Conservation (phyloP, 164 flowering plant species). For the Sextonia rubra region DNA sequence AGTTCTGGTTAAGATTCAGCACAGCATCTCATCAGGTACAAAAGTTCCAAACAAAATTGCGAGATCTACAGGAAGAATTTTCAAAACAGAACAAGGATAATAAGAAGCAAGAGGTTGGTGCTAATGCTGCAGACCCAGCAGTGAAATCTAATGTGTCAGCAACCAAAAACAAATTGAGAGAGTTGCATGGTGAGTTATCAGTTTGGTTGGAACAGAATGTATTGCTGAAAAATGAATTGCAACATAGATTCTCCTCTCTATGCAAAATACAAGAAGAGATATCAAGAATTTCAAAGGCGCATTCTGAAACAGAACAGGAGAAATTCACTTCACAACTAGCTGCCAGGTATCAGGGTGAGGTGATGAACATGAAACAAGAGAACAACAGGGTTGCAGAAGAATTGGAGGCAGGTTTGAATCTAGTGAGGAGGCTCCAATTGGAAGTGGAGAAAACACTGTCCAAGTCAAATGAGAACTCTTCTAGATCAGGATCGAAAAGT, state of each 20-base stretch:
- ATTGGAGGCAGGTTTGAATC: constrained; percentile 42
- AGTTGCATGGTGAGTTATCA: constrained; percentile 51
- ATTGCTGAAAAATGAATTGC: constrained; percentile 50
- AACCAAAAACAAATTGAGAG: constrained; percentile 54
- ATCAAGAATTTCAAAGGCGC: constrained; percentile 17
- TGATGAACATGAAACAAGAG: constrained; percentile 72
- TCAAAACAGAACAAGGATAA: constrained; percentile 5
- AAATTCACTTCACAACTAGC: constrained; percentile 45
- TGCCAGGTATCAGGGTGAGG: constrained; percentile 71
- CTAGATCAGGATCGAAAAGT: constrained; percentile 21
- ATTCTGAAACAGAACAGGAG: constrained; percentile 14
- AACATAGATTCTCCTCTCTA: constrained; percentile 37
- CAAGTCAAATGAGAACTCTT: constrained; percentile 40
- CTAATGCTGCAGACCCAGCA: constrained; percentile 12
- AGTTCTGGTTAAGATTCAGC: constrained; percentile 80
- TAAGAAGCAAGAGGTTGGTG: constrained; percentile 21
- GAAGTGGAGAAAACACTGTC: constrained; percentile 43
- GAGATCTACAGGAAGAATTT: constrained; percentile 47
- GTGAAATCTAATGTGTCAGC: constrained; percentile 36
- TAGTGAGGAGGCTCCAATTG: constrained; percentile 32
- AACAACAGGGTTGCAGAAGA: constrained; percentile 57
- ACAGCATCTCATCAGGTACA: constrained; percentile 60
- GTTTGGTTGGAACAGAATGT: constrained; percentile 60
- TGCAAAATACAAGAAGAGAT: constrained; percentile 53
- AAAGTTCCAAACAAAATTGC: constrained; percentile 49